phyloP scores from a whole-genome alignment of 1,139 yeast species.

The Geotrichum klebahnii region DNA sequence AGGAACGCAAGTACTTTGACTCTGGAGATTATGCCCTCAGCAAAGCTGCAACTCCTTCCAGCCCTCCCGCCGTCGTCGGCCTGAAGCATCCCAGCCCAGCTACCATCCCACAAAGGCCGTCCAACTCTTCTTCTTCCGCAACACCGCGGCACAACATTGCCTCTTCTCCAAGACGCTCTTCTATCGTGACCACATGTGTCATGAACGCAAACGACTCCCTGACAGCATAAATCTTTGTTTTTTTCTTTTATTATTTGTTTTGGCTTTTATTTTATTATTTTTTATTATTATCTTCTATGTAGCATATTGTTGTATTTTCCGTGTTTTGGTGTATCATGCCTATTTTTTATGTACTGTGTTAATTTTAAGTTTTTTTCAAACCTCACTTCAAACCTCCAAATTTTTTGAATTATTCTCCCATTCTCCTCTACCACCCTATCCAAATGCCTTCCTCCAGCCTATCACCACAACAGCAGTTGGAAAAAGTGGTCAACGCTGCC shows the following conservation, averaged over 20 bases:
- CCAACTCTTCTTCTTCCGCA: neutral
- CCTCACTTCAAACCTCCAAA: too few species aligned
- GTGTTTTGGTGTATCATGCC: too few species aligned
- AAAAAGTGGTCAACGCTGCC: constrained; percentile 16
- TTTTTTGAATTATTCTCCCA: too few species aligned
- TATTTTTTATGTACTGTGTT: too few species aligned
- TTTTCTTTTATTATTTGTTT: too few species aligned
- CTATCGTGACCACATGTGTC: neutral
- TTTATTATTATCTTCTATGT: too few species aligned
- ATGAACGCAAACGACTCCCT: neutral
- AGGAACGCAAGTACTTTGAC: constrained; percentile 88
- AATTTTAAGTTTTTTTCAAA: too few species aligned
- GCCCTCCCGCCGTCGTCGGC: constrained; percentile 1
- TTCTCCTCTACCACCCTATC: too few species aligned
- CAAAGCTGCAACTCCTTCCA: constrained; percentile 46
- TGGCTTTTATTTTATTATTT: too few species aligned
- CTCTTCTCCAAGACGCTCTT: constrained; percentile 7
- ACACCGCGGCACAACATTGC: too few species aligned
- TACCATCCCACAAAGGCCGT: constrained; percentile 18
- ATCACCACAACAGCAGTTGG: constrained; percentile 17
- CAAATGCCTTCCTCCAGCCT: neutral
- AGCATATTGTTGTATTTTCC: too few species aligned
- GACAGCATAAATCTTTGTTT: neutral
- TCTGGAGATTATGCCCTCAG: constrained; percentile 97
- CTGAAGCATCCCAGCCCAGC: constrained; percentile 18